phyloP scores from a whole-genome alignment of 2,329 filamentous ascomycete genomes.

The Diaporthe sp. region DNA sequence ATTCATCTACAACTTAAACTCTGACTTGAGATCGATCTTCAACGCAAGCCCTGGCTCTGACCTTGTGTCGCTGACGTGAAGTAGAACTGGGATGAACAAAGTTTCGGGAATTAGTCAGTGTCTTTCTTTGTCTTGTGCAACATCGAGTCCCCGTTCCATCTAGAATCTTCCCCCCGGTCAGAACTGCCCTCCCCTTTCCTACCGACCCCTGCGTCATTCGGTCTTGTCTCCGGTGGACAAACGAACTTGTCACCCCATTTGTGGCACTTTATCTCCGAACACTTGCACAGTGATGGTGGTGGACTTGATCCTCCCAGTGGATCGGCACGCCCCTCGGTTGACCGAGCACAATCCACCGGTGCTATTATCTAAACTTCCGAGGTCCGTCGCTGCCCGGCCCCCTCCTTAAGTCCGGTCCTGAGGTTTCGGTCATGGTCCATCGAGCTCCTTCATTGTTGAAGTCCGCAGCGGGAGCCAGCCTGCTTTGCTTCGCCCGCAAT shows the following conservation, averaged over 20 bases:
- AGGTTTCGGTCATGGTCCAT: background rate
- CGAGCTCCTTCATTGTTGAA: background rate
- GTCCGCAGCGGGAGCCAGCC: background rate
- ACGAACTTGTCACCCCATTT: background rate
- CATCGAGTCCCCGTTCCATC: slow-evolving; percentile 8
- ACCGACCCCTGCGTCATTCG: background rate
- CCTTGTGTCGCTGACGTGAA: slow-evolving; percentile 2
- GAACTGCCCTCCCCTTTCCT: background rate
- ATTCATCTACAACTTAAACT: background rate
- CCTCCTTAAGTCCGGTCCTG: background rate
- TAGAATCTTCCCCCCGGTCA: background rate
- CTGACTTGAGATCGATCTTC: background rate
- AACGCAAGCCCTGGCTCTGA: background rate
- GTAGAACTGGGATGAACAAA: too few species aligned
- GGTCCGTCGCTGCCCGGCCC: background rate
- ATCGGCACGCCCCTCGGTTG: slow-evolving; percentile 2
- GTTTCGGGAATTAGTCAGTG: background rate
- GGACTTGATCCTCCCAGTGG: background rate
- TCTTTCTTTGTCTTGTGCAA: background rate
- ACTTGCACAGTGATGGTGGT: slow-evolving; percentile 7
- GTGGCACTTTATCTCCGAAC: slow-evolving; percentile 17
- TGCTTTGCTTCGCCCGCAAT: background rate
- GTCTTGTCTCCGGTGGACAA: background rate
- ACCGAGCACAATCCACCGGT: background rate
- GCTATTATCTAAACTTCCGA: too few species aligned